Evolutionary conservation across 2,329 filamentous ascomycete species (phyloP), one percentile per base, ranked within the genome.

Genomic region (Metarhizium brunneum): DNA sequence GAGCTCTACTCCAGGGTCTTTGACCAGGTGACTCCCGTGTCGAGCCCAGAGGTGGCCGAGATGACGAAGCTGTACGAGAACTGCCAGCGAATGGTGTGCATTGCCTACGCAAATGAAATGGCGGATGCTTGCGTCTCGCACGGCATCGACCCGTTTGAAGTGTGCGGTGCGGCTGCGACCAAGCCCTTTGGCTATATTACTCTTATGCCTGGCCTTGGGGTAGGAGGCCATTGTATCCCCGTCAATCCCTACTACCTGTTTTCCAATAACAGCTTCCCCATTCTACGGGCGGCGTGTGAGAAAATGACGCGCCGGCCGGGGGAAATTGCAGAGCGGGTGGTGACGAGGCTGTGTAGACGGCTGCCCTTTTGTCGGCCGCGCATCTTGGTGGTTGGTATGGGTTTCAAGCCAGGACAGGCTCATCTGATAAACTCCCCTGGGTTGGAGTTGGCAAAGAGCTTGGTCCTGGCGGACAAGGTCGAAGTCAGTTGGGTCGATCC

Each of bases 31-130:
- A 69, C 81, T 6, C 70, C 74, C 0, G 78, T 81, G 35, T 77
- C 76, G 11, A 67, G 65, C 35, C 78, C 79, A 1, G 79, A 82
- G 60, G 77, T 80, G 1, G 79, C 79, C 1, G 79, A 82, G 64
- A 81, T 82, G 76, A 78, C 74, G 58, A 82, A 82, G 65, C 66
- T 82, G 13, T 82, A 80, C 61, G 79, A 82, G 57, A 82, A 82
- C 62, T 82, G 79, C 61, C 77, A 81, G 62, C 71, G 79, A 2
- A 81, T 80, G 74, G 67, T 82, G 13, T 72, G 72, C 61, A 79
- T 80, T 38, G 77, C 79, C 0, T 82, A 77, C 55, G 77, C 73
- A 55, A 81, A 81, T 59, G 79, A 82, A 58, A 80, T 82, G 75
- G 77, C 78, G 1, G 76, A 81, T 59, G 78, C 79, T 6, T 81